Evolutionary conservation across 1,139 yeast genomes (phyloP), one percentile per base, ranked within the genome.

Genomic region (Suhomyces kunorum): DNA sequence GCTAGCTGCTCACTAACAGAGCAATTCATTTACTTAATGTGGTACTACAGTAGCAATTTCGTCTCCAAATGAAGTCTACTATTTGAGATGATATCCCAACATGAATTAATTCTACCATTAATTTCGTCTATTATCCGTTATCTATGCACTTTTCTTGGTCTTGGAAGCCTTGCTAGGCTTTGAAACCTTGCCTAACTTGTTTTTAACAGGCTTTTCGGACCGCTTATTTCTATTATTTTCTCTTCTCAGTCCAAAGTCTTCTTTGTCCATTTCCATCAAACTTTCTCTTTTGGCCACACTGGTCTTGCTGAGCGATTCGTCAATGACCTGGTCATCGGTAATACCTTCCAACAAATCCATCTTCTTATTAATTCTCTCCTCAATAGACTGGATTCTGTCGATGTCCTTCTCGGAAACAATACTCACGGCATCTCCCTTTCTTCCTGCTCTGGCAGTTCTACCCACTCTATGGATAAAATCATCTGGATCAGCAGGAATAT

Each of bases 401-500:
- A 92, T 83, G 56, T 92, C 98, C 44, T 84, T 80, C 54, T 90
- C 96, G 1, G 95, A 80, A 5, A 92, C 84, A 44, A 92, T 74
- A 11, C 94, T 80, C 3, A 72, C 61, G 5, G 77, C 65, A 39
- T 67, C 70, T 50, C 78, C 78, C 40, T 71, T 68, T 54, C 95
- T 75, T 5, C 98, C 98, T 4, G 98, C 98, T 76, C 99, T 86
- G n/a, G 98, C 99, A 14, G 98, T 92, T 80, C 99, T 88, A 75
- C 99, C 99, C n/a, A 90, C 96, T 61, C 99, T 75, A 66, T 92
- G 99, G 43, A 92, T 87, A 56, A 86, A 94, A 60, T 90, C 97
- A 60, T 92, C 98, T 0, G 98, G 90, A 60, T 92, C 97, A 4
- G 95, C 89, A 5, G 98, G 98, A 26, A 92, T 78, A 58, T 94